Base-by-base conservation (phyloP, 2,329 filamentous ascomycete genomes). In the Raffaelea ambrosiae region DNA sequence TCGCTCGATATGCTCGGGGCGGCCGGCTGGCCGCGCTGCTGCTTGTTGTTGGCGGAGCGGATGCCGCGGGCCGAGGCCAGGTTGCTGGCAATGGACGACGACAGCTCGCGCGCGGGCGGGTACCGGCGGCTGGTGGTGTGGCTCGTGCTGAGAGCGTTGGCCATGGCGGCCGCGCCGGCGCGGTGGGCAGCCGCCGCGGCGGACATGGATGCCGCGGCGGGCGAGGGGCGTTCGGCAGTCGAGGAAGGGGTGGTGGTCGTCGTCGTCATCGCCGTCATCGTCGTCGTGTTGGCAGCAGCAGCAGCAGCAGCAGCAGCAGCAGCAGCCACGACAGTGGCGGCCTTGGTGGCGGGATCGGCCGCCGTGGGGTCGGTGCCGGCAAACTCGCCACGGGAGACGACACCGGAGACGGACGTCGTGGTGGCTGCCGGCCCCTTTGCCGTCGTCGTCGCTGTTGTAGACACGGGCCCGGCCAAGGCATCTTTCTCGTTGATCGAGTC, bases 41-140 rank as follows among this genome's bases (percentile, higher is more conserved):
- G 35, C 48, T n/a, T n/a, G n/a, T n/a, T n/a, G n/a, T n/a, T n/a
- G n/a, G n/a, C n/a, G n/a, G 76, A 73, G 20, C 76, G 74, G 56
- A 95, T 95, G 18, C 89, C 89, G 54, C 89, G 77, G 29, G 88
- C 88, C 14, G 88, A 88, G 14, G 89, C 89, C 40, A 95, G 69
- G 59, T 94, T 94, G 66, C 81, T 95, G 22, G 88, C 88, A 52
- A 95, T 94, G 1, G 88, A 94, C 1, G 88, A 88, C 3, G 83
- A 80, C 50, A 84, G 70, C 49, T 90, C 84, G 49, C 88, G 80
- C 22, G 79, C 72, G 63, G 78, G 59, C 63, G 79, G 61, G 69
- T 74, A 72, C 29, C 71, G 69, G 11, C 70, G 71, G 42, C 26
- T 29, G 22, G 4, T 29, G 16, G n/a, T 38, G 31, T 16, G 42